phyloP scores from a whole-genome alignment of 2,329 filamentous ascomycete genomes.

The Fusarium falciforme region DNA sequence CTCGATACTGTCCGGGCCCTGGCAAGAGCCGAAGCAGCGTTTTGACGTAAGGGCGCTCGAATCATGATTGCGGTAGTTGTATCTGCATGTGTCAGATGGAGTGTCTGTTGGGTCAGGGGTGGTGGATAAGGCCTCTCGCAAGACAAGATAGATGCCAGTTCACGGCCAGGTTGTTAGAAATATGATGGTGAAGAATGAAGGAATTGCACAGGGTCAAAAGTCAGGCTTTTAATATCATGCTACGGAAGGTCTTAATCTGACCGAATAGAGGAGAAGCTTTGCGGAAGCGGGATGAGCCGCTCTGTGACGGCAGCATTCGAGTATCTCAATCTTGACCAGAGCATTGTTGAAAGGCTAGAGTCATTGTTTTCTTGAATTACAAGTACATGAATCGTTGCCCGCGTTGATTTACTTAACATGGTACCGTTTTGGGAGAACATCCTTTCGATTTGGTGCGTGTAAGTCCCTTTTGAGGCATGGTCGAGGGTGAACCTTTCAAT shows the following conservation, averaged over 20 bases:
- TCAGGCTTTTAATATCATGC: background rate
- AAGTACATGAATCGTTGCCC: background rate
- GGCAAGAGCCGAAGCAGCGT: background rate
- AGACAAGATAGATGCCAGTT: background rate
- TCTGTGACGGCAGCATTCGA: background rate
- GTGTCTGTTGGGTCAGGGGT: background rate
- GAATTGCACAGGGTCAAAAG: rapidly evolving
- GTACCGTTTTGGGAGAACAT: background rate
- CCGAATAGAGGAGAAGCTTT: background rate
- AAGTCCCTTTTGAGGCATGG: background rate
- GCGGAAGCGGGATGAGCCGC: background rate
- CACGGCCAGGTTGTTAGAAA: background rate
- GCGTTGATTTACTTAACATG: background rate
- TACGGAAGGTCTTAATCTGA: background rate
- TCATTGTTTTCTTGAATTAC: no score
- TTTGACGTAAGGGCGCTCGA: background rate
- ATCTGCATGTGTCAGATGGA: background rate
- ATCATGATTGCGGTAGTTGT: background rate
- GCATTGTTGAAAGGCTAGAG: background rate
- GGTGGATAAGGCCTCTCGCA: background rate
- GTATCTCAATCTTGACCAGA: background rate
- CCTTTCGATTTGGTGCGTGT: background rate
- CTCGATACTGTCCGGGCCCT: background rate
- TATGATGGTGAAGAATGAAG: background rate
- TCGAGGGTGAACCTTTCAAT: background rate